Conservation (phyloP, 495 filamentous ascomycete genomes). For the Endocarpon pusillum region DNA sequence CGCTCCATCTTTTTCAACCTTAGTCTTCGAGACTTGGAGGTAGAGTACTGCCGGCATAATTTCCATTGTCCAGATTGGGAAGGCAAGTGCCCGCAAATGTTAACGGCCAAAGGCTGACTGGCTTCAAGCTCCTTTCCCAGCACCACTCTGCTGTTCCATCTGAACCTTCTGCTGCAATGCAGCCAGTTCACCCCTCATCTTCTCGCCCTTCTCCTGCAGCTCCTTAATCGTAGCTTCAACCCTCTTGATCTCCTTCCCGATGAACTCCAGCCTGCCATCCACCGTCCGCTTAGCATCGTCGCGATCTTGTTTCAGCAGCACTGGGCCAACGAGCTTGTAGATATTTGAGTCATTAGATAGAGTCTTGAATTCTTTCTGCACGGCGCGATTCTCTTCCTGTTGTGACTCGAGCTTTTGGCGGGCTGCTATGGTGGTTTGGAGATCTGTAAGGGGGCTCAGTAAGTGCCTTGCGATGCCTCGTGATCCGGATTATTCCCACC, state of each 20-base stretch:
- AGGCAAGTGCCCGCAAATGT: no score
- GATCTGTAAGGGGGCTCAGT: slow-evolving; percentile 37
- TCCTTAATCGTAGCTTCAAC: slow-evolving; percentile 68
- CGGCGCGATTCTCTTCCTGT: slow-evolving; percentile 76
- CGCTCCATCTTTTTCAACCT: no score
- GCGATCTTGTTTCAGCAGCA: slow-evolving; percentile 87
- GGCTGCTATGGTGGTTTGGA: slow-evolving; percentile 57
- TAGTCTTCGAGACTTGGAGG: no score
- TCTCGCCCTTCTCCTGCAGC: slow-evolving; percentile 65
- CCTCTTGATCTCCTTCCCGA: slow-evolving; percentile 78
- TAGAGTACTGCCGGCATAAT: no score
- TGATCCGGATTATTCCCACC: slow-evolving; percentile 27
- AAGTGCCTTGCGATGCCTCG: slow-evolving; percentile 1
- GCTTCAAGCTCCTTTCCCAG: no score
- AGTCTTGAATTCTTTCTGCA: slow-evolving; percentile 73
- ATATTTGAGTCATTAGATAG: slow-evolving; percentile 70
- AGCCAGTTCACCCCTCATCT: slow-evolving; percentile 54
- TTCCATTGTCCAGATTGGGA: no score
- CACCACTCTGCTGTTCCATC: no score
- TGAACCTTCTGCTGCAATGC: slow-evolving; percentile 1
- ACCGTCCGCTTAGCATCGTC: slow-evolving; percentile 77
- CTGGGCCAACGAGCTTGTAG: slow-evolving; percentile 87
- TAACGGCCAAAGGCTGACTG: no score
- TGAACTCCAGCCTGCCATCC: slow-evolving; percentile 77
- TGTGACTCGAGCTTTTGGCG: slow-evolving; percentile 89